These are phyloP conservation scores for Trichophaea hybrida DNA, from an alignment of 2,329 filamentous ascomycete genomes.

Conservation along the genomic window DNA sequence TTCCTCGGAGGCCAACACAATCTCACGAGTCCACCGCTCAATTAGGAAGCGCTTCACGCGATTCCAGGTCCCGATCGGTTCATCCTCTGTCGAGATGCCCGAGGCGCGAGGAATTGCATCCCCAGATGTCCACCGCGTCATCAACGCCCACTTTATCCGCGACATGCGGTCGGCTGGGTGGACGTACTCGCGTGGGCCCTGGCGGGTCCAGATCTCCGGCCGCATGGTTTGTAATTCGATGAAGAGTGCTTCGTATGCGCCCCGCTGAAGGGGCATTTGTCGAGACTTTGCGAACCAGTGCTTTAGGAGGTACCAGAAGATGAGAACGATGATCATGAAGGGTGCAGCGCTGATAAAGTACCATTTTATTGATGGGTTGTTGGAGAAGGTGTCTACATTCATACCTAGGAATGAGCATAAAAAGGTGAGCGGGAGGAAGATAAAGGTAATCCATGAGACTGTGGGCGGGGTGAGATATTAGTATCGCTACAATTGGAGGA, in stretches of 20 bases:
- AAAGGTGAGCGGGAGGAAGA: slow-evolving; percentile 37
- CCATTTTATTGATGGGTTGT: slow-evolving; percentile 36
- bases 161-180: slow-evolving; percentile 32
- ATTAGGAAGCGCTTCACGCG: slow-evolving; percentile 23
- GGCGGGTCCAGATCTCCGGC: slow-evolving; percentile 37
- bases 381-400: slow-evolving; percentile 38
- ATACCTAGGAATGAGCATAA: slow-evolving; percentile 35
- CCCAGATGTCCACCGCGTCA: slow-evolving; percentile 34
- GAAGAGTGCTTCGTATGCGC: slow-evolving; percentile 40
- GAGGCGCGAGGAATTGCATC: slow-evolving; percentile 14
- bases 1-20: not conserved
- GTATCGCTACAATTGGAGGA: not conserved
- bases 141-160: slow-evolving; percentile 36
- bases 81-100: slow-evolving; percentile 30
- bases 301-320: slow-evolving; percentile 33
- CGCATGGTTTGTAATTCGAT: slow-evolving; percentile 35
- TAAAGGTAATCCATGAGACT: slow-evolving; percentile 32
- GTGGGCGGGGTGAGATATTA: slow-evolving; percentile 24
- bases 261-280: slow-evolving; percentile 29
- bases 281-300: slow-evolving; percentile 24
- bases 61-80: slow-evolving; percentile 28
- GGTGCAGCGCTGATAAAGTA: slow-evolving; percentile 38
- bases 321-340: slow-evolving; percentile 35
- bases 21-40: slow-evolving; percentile 20
- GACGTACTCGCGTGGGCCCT: slow-evolving; percentile 34